Evolutionary conservation across 179 eudicot genomes (phyloP), one percentile per base, ranked within the genome.

Genomic region (Actinidia arguta): DNA sequence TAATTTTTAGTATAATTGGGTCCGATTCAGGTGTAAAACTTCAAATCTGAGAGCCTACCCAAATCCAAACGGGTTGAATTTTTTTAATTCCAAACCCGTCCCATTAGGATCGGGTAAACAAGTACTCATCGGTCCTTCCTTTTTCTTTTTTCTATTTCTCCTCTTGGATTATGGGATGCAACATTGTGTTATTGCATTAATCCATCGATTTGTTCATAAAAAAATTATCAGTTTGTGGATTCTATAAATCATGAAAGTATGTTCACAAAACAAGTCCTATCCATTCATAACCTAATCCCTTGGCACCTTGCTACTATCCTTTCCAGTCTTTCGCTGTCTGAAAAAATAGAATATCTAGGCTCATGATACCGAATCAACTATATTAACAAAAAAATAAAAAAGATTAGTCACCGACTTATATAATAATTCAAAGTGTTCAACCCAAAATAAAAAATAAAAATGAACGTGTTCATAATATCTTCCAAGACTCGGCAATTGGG

Each of bases 401-500:
- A 67, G 46, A 17, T 31, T 11, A 11, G 72, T 67, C 72, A 17
- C 72, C 13, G n/a, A 2, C 46, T n/a, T 31, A 36, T 67, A 36
- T 67, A 4, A 6, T 17, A 36, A 14, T 67, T 16, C 20, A 44
- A 39, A 17, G 24, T 4, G 6, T 44, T 44, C 14, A 8, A 70
- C 0, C 8, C 20, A 4, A n/a, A 50, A 71, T 20, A 4, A 71
- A 71, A 71, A 61, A 12, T 36, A 61, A 36, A 44, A 8, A 75
- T 68, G 31, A 68, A 27, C 5, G 5, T 17, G n/a, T 20, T 25
- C 8, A 25, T 4, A 25, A 10, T 12, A 16, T 25, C 4, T 55
- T 12, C 59, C 44, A 56, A 46, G 51, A 18, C n/a, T 80, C 46
- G 63, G 75, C 69, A 58, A 58, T 72, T 80, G 83, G 83, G 50